Percentiles rank a stretch among this genome's conserved stretches.
Conservation (phyloP, 345 rosid genomes). For the Isatis tinctoria region DNA sequence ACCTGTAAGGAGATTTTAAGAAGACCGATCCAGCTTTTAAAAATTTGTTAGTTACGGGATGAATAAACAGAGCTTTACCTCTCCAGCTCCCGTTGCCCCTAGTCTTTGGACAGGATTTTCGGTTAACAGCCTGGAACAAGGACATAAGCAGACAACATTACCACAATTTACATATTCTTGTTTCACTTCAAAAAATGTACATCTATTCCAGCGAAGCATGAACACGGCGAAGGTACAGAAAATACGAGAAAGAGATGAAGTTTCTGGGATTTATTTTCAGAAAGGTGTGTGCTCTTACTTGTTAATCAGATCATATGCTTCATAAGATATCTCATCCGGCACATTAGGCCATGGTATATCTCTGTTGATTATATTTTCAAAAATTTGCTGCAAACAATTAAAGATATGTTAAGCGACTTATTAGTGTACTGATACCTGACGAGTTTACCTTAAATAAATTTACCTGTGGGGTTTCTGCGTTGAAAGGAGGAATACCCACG, state of each 20-base stretch:
- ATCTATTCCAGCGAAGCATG: too few relatives aligned
- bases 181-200: not conserved
- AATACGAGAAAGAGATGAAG: not conserved
- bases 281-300: constrained; percentile 54
- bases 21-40: not conserved
- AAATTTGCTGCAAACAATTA: constrained; percentile 61
- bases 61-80: constrained; percentile 42
- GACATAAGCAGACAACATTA: constrained; percentile 1
- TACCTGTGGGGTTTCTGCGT: constrained; percentile 92
- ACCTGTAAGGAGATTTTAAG: constrained; percentile 47
- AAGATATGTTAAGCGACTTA: not conserved
- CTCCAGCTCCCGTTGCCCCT: constrained; percentile 86
- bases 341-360: constrained; percentile 86
- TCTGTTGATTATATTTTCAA: constrained; percentile 89
- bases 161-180: not conserved
- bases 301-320: constrained; percentile 75
- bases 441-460: not conserved
- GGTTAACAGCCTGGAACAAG: constrained; percentile 65
- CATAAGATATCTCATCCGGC: constrained; percentile 73
- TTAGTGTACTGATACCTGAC: not conserved
- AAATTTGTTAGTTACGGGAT: not conserved
- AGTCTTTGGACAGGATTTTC: constrained; percentile 87
- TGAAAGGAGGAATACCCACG: constrained; percentile 92
- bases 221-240: not conserved
- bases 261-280: not conserved